These are phyloP conservation scores for Coniochaeta hoffmannii DNA, from an alignment of 2,329 filamentous ascomycete species.

Conservation along the genomic window DNA sequence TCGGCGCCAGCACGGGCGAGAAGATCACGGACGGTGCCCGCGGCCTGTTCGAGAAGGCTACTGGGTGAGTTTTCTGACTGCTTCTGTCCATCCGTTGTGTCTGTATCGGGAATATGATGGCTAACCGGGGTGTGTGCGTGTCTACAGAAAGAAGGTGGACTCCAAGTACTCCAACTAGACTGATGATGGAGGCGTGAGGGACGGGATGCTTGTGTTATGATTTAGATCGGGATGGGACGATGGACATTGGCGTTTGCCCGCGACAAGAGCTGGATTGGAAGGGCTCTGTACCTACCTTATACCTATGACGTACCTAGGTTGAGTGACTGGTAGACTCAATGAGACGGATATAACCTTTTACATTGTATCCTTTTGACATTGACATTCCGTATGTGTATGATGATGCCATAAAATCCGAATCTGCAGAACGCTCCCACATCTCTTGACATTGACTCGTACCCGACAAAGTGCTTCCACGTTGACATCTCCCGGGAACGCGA, in stretches of 20 bases:
- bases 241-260: neutral
- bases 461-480: neutral
- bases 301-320: neutral
- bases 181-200: neutral
- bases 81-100: neutral
- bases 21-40: conserved; percentile 27
- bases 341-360: neutral
- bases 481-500: neutral
- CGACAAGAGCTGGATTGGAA: neutral
- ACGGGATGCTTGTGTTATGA: neutral
- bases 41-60: conserved; percentile 27
- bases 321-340: neutral
- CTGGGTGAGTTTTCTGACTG: conserved; percentile 21
- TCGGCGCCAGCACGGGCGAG: conserved; percentile 17
- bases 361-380: neutral
- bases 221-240: neutral
- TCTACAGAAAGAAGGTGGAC: conserved; percentile 26
- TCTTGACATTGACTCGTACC: too few species aligned
- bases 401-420: too few species aligned
- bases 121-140: neutral
- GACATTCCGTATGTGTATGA: neutral
- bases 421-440: too few species aligned
- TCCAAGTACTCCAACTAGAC: conserved; percentile 21
- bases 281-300: neutral
- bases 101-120: too few species aligned